Conservation (phyloP, 371 early-diverging fungal species). For the Entomophthora muscae region DNA sequence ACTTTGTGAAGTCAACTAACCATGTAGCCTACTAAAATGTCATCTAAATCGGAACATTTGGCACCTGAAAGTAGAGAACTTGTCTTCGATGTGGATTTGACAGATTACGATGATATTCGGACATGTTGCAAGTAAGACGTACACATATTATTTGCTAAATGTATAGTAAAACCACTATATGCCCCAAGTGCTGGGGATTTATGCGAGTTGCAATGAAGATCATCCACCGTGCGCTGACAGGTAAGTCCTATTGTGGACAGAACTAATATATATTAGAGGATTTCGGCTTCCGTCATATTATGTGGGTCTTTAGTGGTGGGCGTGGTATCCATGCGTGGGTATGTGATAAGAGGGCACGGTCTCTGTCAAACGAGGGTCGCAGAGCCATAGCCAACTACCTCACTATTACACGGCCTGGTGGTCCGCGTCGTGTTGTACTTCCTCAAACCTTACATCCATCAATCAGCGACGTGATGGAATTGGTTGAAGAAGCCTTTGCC, state of each 20-base stretch:
- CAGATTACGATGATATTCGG: slow-evolving; percentile 95
- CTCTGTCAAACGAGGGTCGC: slow-evolving; percentile 57
- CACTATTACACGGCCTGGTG: slow-evolving; percentile 23
- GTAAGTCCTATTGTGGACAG: slow-evolving; percentile 16
- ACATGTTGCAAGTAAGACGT: slow-evolving; percentile 72
- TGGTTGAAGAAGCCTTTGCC: neutral
- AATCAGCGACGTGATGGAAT: neutral
- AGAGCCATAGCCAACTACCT: slow-evolving; percentile 73
- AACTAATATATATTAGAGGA: slow-evolving; percentile 35
- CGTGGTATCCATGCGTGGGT: slow-evolving; percentile 99
- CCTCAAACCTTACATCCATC: neutral
- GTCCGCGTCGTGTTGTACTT: neutral
- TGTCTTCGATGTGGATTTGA: slow-evolving; percentile 99
- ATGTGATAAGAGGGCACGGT: slow-evolving; percentile 72
- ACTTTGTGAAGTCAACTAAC: neutral
- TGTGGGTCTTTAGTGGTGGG: slow-evolving; percentile 97
- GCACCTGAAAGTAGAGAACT: slow-evolving; percentile 76
- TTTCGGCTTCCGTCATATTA: slow-evolving; percentile 86
- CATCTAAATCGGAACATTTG: slow-evolving; percentile 48
- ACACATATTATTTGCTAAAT: neutral
- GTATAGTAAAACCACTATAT: slow-evolving; percentile 64
- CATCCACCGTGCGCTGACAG: slow-evolving; percentile 46
- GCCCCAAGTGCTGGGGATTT: slow-evolving; percentile 83
- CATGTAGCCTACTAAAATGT: slow-evolving; percentile 58
- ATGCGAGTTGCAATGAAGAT: slow-evolving; percentile 87